Percentiles rank a stretch among this genome's conserved stretches.
phyloP scores from a whole-genome alignment of 2,329 filamentous ascomycete species.

The Eutypa lata region DNA sequence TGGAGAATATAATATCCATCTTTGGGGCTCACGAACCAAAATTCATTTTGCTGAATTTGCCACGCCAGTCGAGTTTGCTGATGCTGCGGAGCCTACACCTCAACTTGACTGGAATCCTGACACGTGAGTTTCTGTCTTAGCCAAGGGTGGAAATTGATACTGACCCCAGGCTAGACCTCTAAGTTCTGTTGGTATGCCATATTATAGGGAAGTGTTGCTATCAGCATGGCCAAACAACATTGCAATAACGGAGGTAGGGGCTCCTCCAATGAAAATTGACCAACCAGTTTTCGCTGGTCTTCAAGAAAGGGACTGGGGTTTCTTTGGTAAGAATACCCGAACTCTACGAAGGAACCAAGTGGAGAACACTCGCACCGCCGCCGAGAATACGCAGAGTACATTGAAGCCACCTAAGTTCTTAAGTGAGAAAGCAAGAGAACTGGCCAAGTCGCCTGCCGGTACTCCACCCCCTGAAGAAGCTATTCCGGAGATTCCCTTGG shows the following conservation, averaged over 20 bases:
- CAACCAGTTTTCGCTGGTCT: constrained; percentile 65
- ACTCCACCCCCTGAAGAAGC: constrained; percentile 41
- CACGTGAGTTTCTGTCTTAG: constrained; percentile 50
- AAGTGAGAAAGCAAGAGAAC: constrained; percentile 83
- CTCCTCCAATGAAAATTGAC: constrained; percentile 74
- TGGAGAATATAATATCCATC: constrained; percentile 71
- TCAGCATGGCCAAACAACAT: constrained; percentile 88
- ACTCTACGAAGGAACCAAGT: constrained; percentile 77
- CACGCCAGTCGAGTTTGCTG: constrained; percentile 74
- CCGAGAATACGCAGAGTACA: constrained; percentile 58
- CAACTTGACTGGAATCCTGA: constrained; percentile 69
- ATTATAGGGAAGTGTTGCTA: constrained; percentile 82
- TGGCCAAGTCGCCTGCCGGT: constrained; percentile 43
- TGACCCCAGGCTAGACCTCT: constrained; percentile 57
- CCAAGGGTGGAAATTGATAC: not conserved
- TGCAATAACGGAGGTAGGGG: constrained; percentile 74
- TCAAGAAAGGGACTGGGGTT: constrained; percentile 70
- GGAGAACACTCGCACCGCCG: constrained; percentile 64
- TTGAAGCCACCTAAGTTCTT: constrained; percentile 84
- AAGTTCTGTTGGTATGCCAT: constrained; percentile 85
- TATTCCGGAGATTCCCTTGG: constrained; percentile 58
- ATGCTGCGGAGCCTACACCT: constrained; percentile 55
- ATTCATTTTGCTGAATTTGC: constrained; percentile 82
- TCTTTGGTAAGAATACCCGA: constrained; percentile 73
- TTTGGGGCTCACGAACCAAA: constrained; percentile 86